A percentile compares a stretch with the other conserved stretches of the same genome.
Conservation (phyloP, 768 basidiomycete species). For the Suillus subaureus region DNA sequence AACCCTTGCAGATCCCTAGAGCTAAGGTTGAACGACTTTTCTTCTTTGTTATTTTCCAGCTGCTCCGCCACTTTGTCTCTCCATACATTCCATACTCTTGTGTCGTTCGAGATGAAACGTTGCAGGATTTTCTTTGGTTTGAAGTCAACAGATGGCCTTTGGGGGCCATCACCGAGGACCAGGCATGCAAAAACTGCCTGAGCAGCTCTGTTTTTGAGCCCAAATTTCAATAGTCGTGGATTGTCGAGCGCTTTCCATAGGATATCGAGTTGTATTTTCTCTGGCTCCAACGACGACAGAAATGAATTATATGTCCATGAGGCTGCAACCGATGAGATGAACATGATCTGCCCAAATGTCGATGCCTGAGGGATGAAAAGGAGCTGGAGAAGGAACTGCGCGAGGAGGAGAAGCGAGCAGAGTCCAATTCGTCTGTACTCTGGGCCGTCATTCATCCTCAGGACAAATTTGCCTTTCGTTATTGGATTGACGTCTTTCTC, state of each 20-base stretch:
- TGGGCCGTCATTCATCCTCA: conserved; percentile 23
- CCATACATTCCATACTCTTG: conserved; percentile 31
- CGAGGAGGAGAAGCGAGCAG: conserved; percentile 33
- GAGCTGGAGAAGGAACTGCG: conserved; percentile 37
- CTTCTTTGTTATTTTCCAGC: conserved; percentile 16
- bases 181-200: conserved; percentile 28
- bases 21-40: neutral
- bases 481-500: conserved; percentile 35
- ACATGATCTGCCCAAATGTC: conserved; percentile 39
- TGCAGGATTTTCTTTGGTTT: conserved; percentile 11
- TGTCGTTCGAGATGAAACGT: conserved; percentile 30
- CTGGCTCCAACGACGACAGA: conserved; percentile 40
- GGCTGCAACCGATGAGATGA: conserved; percentile 31
- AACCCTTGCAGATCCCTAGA: neutral
- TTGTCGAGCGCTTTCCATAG: conserved; percentile 18
- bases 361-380: conserved; percentile 38
- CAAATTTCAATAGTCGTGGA: conserved; percentile 22
- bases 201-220: conserved; percentile 12
- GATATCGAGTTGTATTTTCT: conserved; percentile 27
- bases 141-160: conserved; percentile 9
- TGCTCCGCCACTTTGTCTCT: conserved; percentile 24
- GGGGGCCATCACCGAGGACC: conserved; percentile 16
- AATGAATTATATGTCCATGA: conserved; percentile 40
- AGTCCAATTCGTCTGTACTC: conserved; percentile 25
- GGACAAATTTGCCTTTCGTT: conserved; percentile 33